Percentiles rank a stretch among this genome's conserved stretches.
These are phyloP conservation scores for Plasmodium malariae DNA, from an alignment of 169 alveolate species.

Conservation along the genomic window DNA sequence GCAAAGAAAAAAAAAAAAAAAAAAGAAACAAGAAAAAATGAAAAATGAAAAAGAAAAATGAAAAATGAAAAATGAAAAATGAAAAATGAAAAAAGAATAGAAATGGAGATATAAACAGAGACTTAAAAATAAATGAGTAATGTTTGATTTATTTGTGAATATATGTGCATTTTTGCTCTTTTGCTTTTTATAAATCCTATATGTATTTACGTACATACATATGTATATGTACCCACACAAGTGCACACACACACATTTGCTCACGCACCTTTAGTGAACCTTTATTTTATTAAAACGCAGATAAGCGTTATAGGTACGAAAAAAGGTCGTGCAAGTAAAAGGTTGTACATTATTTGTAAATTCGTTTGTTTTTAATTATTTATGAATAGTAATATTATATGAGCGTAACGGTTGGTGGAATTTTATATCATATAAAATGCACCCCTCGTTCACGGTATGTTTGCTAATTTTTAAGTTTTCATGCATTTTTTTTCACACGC, in stretches of 20 bases:
- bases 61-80: too few species aligned
- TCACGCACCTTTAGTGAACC: background rate
- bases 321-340: background rate
- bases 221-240: background rate
- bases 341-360: conserved; percentile 8
- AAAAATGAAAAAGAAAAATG: too few species aligned
- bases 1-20: too few species aligned
- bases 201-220: background rate
- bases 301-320: background rate
- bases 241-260: background rate
- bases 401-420: background rate
- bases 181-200: background rate
- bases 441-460: background rate
- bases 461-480: too few species aligned
- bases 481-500: background rate
- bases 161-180: too few species aligned
- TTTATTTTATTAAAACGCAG: background rate
- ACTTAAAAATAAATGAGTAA: too few species aligned
- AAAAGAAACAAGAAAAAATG: too few species aligned
- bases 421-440: background rate
- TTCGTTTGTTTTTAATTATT: background rate
- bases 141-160: too few species aligned
- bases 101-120: too few species aligned
- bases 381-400: background rate
- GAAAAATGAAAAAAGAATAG: too few species aligned